Evolutionary conservation across 192 early-diverging fungal genomes (phyloP).

Genomic region (Allomyces javanicus): DNA sequence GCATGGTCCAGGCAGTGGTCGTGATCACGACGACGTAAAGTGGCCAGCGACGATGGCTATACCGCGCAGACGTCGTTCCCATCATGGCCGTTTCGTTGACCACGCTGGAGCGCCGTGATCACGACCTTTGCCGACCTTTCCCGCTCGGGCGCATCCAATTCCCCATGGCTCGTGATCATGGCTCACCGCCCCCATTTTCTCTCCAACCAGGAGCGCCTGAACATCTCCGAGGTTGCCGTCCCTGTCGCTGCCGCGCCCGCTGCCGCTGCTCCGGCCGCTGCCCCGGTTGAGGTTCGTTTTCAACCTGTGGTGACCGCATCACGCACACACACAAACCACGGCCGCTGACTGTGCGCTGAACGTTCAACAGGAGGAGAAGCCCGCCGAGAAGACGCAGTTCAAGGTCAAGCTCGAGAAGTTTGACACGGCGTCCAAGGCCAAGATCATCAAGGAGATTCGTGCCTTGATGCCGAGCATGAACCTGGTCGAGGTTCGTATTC

Average conservation of each 20-base stretch:
- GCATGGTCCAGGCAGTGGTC: not conserved
- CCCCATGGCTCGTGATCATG: too few relatives aligned
- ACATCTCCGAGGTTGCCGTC: slow-evolving; percentile 81
- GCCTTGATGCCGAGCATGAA: slow-evolving; percentile 77
- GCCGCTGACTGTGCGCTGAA: too few relatives aligned
- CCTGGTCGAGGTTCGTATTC: slow-evolving; percentile 59
- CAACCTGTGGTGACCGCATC: not conserved
- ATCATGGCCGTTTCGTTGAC: too few relatives aligned
- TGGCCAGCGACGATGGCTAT: too few relatives aligned
- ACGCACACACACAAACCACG: too few relatives aligned
- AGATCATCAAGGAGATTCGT: slow-evolving; percentile 97
- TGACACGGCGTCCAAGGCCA: slow-evolving; percentile 83
- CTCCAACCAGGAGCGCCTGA: slow-evolving; percentile 44
- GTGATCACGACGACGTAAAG: too few relatives aligned
- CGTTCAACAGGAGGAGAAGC: slow-evolving; percentile 47
- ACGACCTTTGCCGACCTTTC: too few relatives aligned
- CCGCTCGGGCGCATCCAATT: too few relatives aligned
- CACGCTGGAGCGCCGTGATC: too few relatives aligned
- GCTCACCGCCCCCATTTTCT: not conserved
- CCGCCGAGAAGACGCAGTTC: slow-evolving; percentile 81
- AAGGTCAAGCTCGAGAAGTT: slow-evolving; percentile 91
- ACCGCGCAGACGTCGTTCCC: too few relatives aligned
- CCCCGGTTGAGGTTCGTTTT: slow-evolving; percentile 28
- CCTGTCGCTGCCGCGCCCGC: slow-evolving; percentile 50
- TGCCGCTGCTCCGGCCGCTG: slow-evolving; percentile 30